A percentile compares a stretch with the other conserved stretches of the same genome.
These are phyloP conservation scores for Aspergillus brasiliensis DNA, from an alignment of 2,329 filamentous ascomycete species.

Conservation along the genomic window DNA sequence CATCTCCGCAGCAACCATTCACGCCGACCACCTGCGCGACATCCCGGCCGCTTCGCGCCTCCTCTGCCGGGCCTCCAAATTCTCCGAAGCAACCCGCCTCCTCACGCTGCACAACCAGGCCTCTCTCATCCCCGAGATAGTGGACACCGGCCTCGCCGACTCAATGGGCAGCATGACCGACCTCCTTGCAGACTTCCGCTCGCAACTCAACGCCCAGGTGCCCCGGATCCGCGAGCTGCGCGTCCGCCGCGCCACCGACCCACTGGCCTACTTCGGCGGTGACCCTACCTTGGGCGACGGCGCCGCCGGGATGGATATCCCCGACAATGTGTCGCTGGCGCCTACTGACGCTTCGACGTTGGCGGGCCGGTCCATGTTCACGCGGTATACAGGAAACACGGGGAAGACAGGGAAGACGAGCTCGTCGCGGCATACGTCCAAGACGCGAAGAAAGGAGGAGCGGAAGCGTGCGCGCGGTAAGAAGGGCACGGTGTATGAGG, in stretches of 20 bases:
- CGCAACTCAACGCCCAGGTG: conserved; percentile 79
- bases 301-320: conserved; percentile 66
- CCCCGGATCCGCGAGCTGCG: conserved; percentile 83
- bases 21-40: conserved; percentile 78
- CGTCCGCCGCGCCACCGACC: conserved; percentile 77
- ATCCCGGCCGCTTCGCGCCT: conserved; percentile 70
- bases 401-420: conserved; percentile 34
- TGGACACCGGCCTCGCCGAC: conserved; percentile 80
- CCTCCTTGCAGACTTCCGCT: conserved; percentile 88
- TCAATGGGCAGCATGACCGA: conserved; percentile 82
- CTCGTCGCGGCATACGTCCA: conserved; percentile 73
- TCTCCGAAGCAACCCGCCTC: conserved; percentile 84
- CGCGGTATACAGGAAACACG: conserved; percentile 69
- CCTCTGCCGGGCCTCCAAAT: conserved; percentile 84
- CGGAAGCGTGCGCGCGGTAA: conserved; percentile 92
- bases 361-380: conserved; percentile 82
- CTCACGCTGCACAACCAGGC: conserved; percentile 62
- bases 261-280: conserved; percentile 84
- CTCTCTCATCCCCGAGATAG: conserved; percentile 65
- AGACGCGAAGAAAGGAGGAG: conserved; percentile 87
- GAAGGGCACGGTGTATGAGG: conserved; percentile 96
- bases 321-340: conserved; percentile 89
- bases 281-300: conserved; percentile 58
- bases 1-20: conserved; percentile 73
- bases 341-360: conserved; percentile 80